Base-by-base conservation (phyloP, 306 rosid genomes). In the Castanea crenata region DNA sequence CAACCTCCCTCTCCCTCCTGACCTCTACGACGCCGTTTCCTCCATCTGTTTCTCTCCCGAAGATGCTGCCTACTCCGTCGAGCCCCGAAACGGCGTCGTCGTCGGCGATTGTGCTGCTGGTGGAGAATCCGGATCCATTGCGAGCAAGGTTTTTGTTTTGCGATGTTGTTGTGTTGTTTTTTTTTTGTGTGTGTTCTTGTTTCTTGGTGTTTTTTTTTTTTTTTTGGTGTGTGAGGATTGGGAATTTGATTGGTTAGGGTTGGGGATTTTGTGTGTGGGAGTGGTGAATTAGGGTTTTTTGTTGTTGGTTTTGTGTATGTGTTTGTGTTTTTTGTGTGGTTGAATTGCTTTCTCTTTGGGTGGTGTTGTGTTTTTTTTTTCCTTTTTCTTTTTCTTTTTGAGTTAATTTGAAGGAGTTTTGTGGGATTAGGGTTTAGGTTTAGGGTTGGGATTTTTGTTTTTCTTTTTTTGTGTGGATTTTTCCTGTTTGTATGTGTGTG, bases 1-100 rank as follows among this genome's bases (percentile, higher is more conserved):
- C 51, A 89, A 93, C 73, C 96, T 93, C 82, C 98, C 98, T 65
- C 89, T 96, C 23, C 96, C 99, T 5, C 84, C 93, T 70, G 92
- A 93, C 64, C 90, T 96, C 55, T 80, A 90, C 79, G 71, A 81
- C 80, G 80, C 93, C 85, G 98, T 96, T 58, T 91, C 97, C 49
- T 87, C 93, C 44, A 90, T 96, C 83, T 93, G 85, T 55, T 54
- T 76, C 10, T 78, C 38, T 57, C 73, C 58, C 13, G 54, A 62
- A 16, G 78, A 74, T 25, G 27, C 27, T 25, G 27, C 70, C 55
- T 19, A 31, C 55, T 25, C 27, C 27, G 72, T 38, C 6, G 29
- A 49, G 46, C 11, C 12, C 54, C 54, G 14, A 49, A 49, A 5
- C 8, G 56, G 44, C 13, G 52, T 2, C 27, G 69, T 8, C 12